Percentiles rank a stretch among this genome's conserved stretches.
Conservation (phyloP, 139 green algal genomes). For the Marvania coccoides region DNA sequence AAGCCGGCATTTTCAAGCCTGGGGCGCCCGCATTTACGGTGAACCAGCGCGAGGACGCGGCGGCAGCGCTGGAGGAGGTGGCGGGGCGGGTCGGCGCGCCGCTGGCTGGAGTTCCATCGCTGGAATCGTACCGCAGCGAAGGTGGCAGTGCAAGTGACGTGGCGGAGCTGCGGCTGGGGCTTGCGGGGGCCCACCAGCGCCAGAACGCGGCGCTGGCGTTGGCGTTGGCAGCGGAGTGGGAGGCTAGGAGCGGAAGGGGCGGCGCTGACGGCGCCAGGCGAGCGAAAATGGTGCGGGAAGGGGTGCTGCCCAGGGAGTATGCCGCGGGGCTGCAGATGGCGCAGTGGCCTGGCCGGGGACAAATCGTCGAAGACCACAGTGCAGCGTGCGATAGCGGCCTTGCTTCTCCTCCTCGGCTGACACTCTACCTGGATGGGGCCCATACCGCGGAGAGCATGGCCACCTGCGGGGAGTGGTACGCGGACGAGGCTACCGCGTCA, state of each 20-base stretch:
- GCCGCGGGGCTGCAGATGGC: conserved; percentile 42
- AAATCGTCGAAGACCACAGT: conserved; percentile 30
- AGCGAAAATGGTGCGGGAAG: conserved; percentile 1
- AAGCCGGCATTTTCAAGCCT: conserved; percentile 89
- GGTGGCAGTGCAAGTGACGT: neutral
- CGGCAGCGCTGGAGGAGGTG: conserved; percentile 47
- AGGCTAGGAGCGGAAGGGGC: conserved; percentile 17
- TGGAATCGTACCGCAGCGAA: conserved; percentile 27
- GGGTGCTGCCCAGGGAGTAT: conserved; percentile 50
- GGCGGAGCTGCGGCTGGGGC: conserved; percentile 33
- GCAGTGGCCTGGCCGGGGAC: conserved; percentile 68
- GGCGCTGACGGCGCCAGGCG: neutral
- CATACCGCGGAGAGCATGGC: conserved; percentile 93
- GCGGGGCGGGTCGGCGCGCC: conserved; percentile 27
- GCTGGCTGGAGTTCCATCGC: conserved; percentile 16
- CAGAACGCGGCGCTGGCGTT: conserved; percentile 84
- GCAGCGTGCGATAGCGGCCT: neutral
- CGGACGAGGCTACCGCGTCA: neutral
- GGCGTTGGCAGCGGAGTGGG: conserved; percentile 58
- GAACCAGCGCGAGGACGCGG: conserved; percentile 72
- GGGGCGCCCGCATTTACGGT: conserved; percentile 63
- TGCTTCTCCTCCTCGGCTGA: conserved; percentile 33
- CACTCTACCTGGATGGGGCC: conserved; percentile 91
- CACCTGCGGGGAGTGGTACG: conserved; percentile 87
- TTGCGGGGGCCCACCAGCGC: conserved; percentile 77